phyloP scores from a whole-genome alignment of 441 rosid species.

The Erodium trifolium region DNA sequence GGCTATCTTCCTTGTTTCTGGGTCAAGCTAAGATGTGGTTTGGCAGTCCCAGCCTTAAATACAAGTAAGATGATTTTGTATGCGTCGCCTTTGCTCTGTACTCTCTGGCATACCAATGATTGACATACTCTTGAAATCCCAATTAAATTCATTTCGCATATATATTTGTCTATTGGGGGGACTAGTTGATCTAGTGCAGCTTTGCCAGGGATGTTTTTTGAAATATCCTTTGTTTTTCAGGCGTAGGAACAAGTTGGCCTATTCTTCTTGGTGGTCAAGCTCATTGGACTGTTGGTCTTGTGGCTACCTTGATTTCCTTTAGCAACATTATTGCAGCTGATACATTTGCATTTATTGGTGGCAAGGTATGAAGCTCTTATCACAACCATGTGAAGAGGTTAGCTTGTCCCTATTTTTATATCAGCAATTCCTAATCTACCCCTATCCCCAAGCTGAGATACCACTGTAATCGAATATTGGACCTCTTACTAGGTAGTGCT shows the following conservation, averaged over 20 bases:
- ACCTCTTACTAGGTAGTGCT: too few species aligned
- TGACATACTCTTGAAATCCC: too few species aligned
- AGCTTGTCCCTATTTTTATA: too few species aligned
- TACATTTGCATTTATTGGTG: conserved; percentile 83
- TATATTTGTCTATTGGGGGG: too few species aligned
- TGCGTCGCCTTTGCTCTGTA: too few species aligned
- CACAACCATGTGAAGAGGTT: not conserved
- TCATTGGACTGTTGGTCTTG: conserved; percentile 98
- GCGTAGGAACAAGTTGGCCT: conserved; percentile 66
- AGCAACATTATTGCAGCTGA: conserved; percentile 86
- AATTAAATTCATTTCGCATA: too few species aligned
- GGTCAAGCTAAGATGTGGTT: conserved; percentile 76
- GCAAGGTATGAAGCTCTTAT: conserved; percentile 56
- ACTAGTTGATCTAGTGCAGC: too few species aligned
- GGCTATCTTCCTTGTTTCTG: conserved; percentile 97
- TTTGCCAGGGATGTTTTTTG: not conserved
- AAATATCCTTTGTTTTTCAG: conserved; percentile 33
- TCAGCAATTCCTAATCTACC: too few species aligned
- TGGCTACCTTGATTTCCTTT: conserved; percentile 72
- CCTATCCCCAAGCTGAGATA: too few species aligned
- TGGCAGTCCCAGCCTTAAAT: conserved; percentile 79
- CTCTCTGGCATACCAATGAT: too few species aligned
- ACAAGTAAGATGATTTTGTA: conserved; percentile 44
- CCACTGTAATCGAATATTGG: too few species aligned
- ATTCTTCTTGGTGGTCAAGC: conserved; percentile 79